A percentile compares a stretch with the other conserved stretches of the same genome.
These are phyloP conservation scores for Pseudomicrostroma phylloplanum DNA, from an alignment of 1,284 basidiomycete genomes.

Conservation along the genomic window DNA sequence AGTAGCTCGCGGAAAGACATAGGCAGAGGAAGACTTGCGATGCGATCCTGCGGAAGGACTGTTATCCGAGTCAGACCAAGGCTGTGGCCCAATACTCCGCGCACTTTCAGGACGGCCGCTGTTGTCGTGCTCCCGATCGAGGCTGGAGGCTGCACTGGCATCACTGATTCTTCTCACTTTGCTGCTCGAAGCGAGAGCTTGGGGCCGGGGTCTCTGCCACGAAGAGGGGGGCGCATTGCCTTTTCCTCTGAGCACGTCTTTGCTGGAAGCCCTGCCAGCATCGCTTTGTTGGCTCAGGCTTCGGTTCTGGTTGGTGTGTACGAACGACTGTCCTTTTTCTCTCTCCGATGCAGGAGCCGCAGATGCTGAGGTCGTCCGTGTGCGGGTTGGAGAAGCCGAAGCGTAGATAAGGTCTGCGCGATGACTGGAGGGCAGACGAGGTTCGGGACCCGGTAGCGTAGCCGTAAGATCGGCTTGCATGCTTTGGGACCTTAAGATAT, in stretches of 20 bases:
- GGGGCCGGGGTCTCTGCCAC: neutral
- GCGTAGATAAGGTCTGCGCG: neutral
- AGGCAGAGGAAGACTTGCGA: neutral
- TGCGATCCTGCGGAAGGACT: neutral
- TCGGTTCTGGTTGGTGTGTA: too few relatives aligned
- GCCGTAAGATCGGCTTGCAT: too few relatives aligned
- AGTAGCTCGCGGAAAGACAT: neutral
- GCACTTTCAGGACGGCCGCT: neutral
- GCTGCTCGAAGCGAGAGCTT: neutral
- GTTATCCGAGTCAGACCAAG: neutral
- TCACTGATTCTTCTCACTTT: neutral
- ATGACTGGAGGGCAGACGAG: too few relatives aligned
- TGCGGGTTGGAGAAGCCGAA: neutral
- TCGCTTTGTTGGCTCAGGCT: too few relatives aligned
- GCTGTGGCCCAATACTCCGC: neutral
- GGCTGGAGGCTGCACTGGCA: neutral
- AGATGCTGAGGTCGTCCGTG: neutral
- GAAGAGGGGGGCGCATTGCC: neutral
- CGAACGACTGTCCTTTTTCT: too few relatives aligned
- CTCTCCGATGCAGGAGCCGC: neutral
- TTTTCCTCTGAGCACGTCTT: neutral
- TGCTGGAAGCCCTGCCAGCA: neutral
- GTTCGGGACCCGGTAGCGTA: too few relatives aligned
- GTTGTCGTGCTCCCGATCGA: neutral
- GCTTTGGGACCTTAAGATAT: too few relatives aligned